Evolutionary conservation across 208 protist genomes (phyloP).

Genomic region (Trypanosoma theileri): DNA sequence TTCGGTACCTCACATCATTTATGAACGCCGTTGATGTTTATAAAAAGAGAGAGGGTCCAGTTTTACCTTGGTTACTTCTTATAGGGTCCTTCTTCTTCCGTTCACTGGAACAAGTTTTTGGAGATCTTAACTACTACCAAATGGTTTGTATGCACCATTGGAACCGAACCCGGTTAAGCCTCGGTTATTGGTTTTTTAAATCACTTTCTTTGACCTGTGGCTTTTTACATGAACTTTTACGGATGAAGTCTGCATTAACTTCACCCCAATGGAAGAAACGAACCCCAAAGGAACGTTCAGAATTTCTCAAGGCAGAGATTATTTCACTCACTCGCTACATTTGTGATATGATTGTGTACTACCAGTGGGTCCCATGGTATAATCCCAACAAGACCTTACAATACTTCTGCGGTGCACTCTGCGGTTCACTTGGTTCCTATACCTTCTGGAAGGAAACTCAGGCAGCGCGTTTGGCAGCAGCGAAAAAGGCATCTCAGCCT

Average conservation of each 20-base stretch:
- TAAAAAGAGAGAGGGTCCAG: constrained; percentile 23
- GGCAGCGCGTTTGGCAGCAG: background rate
- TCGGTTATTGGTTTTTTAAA: constrained; percentile 89
- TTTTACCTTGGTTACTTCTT: constrained; percentile 56
- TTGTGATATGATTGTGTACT: constrained; percentile 91
- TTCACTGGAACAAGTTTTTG: constrained; percentile 77
- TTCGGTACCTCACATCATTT: constrained; percentile 52
- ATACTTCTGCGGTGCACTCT: constrained; percentile 58
- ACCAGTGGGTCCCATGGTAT: constrained; percentile 86
- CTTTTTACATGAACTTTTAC: constrained; percentile 51
- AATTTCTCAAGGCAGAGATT: constrained; percentile 40
- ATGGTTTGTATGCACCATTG: constrained; percentile 77
- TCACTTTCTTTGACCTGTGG: constrained; percentile 79
- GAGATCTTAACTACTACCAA: constrained; percentile 84
- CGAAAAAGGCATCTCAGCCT: background rate
- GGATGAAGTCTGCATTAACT: constrained; percentile 2
- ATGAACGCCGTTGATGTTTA: constrained; percentile 23
- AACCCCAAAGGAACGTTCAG: constrained; percentile 25
- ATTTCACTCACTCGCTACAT: constrained; percentile 69
- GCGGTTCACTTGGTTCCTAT: constrained; percentile 76
- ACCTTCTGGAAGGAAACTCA: constrained; percentile 74
- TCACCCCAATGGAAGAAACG: constrained; percentile 19
- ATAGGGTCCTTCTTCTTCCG: constrained; percentile 62
- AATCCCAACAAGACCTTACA: constrained; percentile 69
- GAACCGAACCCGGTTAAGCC: constrained; percentile 63